Base-by-base conservation (phyloP, 164 flowering plant species). In the Tinospora cordifolia region DNA sequence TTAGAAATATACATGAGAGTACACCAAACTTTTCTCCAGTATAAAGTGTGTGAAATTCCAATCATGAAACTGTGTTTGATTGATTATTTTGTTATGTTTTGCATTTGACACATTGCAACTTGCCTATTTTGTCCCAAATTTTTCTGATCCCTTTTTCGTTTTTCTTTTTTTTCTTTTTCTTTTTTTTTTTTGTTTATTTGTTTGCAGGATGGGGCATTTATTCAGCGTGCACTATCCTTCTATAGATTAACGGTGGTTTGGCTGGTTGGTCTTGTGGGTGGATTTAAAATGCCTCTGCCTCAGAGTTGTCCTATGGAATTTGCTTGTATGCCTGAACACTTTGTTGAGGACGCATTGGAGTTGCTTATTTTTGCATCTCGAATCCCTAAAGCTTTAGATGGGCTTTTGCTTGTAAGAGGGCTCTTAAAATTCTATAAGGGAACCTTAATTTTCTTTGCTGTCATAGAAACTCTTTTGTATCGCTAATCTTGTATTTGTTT, bases 311-410 rank as follows among this genome's bases (percentile, higher is more conserved):
- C 98, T n/a, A 87, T 84, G 90, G 87, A 84, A 70, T 91, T 95
- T 81, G 90, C 99, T 12, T 89, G 83, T 76, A 86, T 95, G 97
- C 99, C 99, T 13, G 99, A 95, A 77, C 99, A 95, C 81, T 95
- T 95, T 81, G 87, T 91, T 60, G 99, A 95, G 78, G 99, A 95
- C 82, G 92, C 90, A 19, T 87, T 92, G 96, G 99, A 95, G 71
- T 78, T 92, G 85, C 90, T 95, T 70, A 85, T 91, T 58, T 92
- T 88, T 83, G 96, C 94, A 66, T 92, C 97, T 24, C 84, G 94
- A 39, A 86, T 92, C 66, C 98, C 98, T 24, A 90, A 80, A 84
- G 97, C 89, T 72, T 77, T 95, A 82, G 94, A 92, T 77, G 98
- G 94, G 15, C 78, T 87, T 62, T 19, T 84, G 26, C 85, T 95